phyloP scores from a whole-genome alignment of 2,329 filamentous ascomycete genomes.

The Fusarium sp. region DNA sequence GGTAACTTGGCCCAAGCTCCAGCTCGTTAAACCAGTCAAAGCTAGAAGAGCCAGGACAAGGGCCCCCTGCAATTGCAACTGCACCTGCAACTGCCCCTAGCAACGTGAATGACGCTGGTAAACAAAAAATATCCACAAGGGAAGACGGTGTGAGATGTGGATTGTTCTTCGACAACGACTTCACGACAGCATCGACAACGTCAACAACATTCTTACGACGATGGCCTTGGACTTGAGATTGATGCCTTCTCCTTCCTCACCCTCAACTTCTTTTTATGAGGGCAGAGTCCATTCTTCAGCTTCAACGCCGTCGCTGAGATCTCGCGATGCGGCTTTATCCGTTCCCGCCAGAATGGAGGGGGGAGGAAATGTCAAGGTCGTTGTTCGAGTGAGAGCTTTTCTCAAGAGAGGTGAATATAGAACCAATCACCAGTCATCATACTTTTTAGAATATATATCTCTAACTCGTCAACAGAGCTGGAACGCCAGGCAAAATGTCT shows the following conservation, averaged over 20 bases:
- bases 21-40: constrained; percentile 25
- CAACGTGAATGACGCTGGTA: constrained; percentile 54
- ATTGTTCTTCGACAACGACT: constrained; percentile 58
- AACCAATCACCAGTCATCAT: constrained; percentile 38
- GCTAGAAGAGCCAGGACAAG: constrained; percentile 20
- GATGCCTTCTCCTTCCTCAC: constrained; percentile 57
- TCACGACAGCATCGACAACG: constrained; percentile 56
- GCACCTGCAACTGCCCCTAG: constrained; percentile 49
- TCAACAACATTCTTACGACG: constrained; percentile 57
- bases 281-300: constrained; percentile 72
- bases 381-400: constrained; percentile 84
- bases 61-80: constrained; percentile 44
- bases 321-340: constrained; percentile 75
- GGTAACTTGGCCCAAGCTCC: constrained; percentile 39
- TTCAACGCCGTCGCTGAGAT: constrained; percentile 82
- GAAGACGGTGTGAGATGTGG: constrained; percentile 51
- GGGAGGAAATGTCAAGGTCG: constrained; percentile 84
- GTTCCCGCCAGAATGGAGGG: constrained; percentile 68
- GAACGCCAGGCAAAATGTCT: constrained; percentile 86
- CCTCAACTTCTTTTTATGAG: constrained; percentile 49
- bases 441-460: neutral
- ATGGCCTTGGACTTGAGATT: constrained; percentile 61
- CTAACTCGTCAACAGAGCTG: constrained; percentile 71
- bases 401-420: constrained; percentile 74
- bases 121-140: constrained; percentile 49